These are phyloP conservation scores for Pythium apleroticum DNA, from an alignment of 352 stramenopile genomes.

Conservation along the genomic window DNA sequence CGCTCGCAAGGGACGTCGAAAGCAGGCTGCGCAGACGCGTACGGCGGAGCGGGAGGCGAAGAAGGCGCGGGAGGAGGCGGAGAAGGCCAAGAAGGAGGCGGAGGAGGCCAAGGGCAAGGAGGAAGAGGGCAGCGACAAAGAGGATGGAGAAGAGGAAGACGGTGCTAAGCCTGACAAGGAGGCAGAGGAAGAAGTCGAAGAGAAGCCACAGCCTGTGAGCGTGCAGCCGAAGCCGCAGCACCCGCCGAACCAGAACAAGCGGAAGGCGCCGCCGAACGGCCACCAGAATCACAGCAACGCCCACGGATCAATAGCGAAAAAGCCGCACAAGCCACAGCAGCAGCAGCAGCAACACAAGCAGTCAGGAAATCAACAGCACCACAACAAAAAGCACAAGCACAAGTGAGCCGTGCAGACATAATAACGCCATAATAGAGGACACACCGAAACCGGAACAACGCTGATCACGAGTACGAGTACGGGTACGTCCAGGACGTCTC, in stretches of 20 bases:
- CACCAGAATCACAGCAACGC: not conserved
- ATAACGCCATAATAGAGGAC: not conserved
- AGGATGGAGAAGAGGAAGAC: not conserved
- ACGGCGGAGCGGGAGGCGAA: constrained; percentile 37
- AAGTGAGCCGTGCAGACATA: not conserved
- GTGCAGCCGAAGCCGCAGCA: not conserved
- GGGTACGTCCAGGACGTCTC: constrained; percentile 50
- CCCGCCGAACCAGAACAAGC: not conserved
- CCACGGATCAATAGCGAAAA: not conserved
- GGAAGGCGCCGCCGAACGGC: not conserved
- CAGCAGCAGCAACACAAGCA: not conserved
- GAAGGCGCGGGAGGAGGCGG: constrained; percentile 35
- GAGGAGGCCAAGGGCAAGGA: not conserved
- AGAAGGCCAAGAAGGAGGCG: constrained; percentile 24
- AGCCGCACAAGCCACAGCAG: not conserved
- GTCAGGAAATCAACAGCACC: not conserved
- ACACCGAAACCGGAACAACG: not conserved
- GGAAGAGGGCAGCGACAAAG: not conserved
- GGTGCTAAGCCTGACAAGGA: not conserved
- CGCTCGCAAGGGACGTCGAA: constrained; percentile 54
- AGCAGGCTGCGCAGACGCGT: constrained; percentile 54
- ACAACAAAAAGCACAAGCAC: not conserved
- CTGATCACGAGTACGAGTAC: not conserved
- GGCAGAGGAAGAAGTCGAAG: not conserved
- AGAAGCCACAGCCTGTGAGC: not conserved